Evolutionary conservation across 2,329 filamentous ascomycete species (phyloP), one percentile per base, ranked within the genome.

Genomic region (Verticillium nonalfalfae): DNA sequence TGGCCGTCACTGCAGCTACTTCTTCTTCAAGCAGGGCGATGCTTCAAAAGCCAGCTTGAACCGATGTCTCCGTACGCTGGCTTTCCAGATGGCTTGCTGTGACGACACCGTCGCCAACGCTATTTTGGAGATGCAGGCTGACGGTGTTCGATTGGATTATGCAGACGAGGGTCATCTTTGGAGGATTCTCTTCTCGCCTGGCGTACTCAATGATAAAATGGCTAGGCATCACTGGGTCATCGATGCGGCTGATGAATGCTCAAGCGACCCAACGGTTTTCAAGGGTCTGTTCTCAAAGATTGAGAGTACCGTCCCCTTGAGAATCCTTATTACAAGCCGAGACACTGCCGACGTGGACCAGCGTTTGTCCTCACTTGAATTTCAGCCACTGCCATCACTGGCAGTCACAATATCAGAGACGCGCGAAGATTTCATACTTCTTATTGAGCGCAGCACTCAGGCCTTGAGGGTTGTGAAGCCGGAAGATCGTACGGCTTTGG

Each of bases 161-260:
- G 64, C 62, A 18, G 66, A 73, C 55, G 62, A 68, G 21, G 60
- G 66, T 4, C 66, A 40, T 6, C 59, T 75, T 11, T 71, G 70
- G 68, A 65, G 68, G 15, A 66, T 62, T 9, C 57, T 73, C 1
- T 74, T 73, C 59, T 14, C 68, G 18, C 57, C 58, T n/a, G 61
- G 64, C 5, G 67, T 74, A 26, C 68, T 74, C 38, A 60, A 65
- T 10, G 31, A 50, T 6, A 31, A 34, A 6, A 60, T 62, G 13
- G n/a, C 36, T 4, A 60, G 57, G 13, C 67, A 70, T 33, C 72
- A 67, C 60, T 74, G 71, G 72, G 66, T 74, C 9, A 68, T 75
- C 11, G 73, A 75, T 63, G 73, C 68, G 6, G 60, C 74, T 15
- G 73, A 75, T 63, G 73, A 75, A 63, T 75, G 72, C 52, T 60